Evolutionary conservation across 169 alveolate genomes (phyloP).

Genomic region (Sarcocystis neurona): DNA sequence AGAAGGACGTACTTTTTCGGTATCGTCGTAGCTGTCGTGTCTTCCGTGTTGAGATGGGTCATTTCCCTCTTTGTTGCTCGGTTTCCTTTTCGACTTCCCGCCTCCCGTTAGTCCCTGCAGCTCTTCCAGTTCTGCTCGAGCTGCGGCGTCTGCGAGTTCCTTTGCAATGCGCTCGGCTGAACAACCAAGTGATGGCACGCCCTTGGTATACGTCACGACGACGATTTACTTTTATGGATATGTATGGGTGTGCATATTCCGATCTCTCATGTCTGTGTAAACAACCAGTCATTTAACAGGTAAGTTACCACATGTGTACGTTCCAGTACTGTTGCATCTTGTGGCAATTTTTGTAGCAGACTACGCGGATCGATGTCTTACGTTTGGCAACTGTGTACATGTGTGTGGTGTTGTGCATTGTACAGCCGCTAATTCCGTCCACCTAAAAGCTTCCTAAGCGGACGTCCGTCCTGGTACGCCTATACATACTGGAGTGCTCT

Average conservation of each 20-base stretch:
- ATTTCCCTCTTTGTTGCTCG: conserved; percentile 43
- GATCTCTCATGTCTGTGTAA: neutral
- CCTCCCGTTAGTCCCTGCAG: conserved; percentile 59
- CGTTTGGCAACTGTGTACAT: too few species aligned
- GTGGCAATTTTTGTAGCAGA: neutral
- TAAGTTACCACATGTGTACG: neutral
- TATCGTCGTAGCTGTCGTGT: conserved; percentile 46
- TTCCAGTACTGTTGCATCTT: too few species aligned
- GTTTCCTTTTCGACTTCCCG: conserved; percentile 31
- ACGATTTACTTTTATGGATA: too few species aligned
- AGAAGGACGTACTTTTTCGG: neutral
- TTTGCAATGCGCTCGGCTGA: conserved; percentile 26
- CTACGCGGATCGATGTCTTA: too few species aligned
- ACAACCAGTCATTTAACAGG: neutral
- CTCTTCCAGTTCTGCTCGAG: conserved; percentile 64
- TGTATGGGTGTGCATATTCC: too few species aligned
- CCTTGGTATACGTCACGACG: too few species aligned
- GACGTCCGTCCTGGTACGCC: too few species aligned
- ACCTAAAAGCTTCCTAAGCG: too few species aligned
- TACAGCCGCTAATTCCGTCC: too few species aligned
- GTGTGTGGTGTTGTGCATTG: too few species aligned
- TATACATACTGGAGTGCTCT: too few species aligned
- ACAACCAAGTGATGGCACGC: neutral
- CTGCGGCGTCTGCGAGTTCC: conserved; percentile 61
- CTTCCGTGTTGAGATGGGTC: neutral